A percentile compares a stretch with the other conserved stretches of the same genome.
These are phyloP conservation scores for Rhamnella rubrinervis DNA, from an alignment of 331 rosid genomes.

Conservation along the genomic window DNA sequence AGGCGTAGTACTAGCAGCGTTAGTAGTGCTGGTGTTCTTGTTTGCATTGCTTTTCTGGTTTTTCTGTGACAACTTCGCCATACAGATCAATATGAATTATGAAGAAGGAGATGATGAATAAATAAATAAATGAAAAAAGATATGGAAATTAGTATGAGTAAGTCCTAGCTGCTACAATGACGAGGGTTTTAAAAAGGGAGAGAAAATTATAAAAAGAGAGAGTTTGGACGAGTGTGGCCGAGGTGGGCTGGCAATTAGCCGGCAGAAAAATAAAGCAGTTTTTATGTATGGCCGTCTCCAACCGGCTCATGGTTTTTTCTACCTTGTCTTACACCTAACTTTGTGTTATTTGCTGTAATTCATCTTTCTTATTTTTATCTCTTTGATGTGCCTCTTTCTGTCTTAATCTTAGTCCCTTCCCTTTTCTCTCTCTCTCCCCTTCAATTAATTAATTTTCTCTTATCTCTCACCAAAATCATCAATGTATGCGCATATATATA, in stretches of 20 bases:
- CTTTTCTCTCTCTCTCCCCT: neutral
- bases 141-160: slow-evolving; percentile 5
- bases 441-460: too few relatives aligned
- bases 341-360: slow-evolving; percentile 23
- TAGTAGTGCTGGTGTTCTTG: slow-evolving; percentile 5
- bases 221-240: slow-evolving; percentile 5
- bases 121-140: neutral
- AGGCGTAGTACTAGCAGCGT: slow-evolving; percentile 2
- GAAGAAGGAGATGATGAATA: neutral
- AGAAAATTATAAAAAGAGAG: neutral
- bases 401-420: slow-evolving; percentile 5
- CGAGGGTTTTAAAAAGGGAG: slow-evolving; percentile 43
- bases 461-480: neutral
- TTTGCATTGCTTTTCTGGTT: slow-evolving; percentile 16
- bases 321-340: slow-evolving; percentile 29
- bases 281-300: slow-evolving; percentile 56
- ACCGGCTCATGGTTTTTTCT: slow-evolving; percentile 39
- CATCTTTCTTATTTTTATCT: slow-evolving; percentile 17
- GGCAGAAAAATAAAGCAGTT: slow-evolving; percentile 33
- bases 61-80: slow-evolving; percentile 31
- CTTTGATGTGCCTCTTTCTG: slow-evolving; percentile 15
- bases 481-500: too few relatives aligned
- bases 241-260: slow-evolving; percentile 60
- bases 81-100: neutral
- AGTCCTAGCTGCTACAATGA: slow-evolving; percentile 25